A percentile compares a stretch with the other conserved stretches of the same genome.
Conservation (phyloP, 805 yeast species). For the Torulaspora indica region DNA sequence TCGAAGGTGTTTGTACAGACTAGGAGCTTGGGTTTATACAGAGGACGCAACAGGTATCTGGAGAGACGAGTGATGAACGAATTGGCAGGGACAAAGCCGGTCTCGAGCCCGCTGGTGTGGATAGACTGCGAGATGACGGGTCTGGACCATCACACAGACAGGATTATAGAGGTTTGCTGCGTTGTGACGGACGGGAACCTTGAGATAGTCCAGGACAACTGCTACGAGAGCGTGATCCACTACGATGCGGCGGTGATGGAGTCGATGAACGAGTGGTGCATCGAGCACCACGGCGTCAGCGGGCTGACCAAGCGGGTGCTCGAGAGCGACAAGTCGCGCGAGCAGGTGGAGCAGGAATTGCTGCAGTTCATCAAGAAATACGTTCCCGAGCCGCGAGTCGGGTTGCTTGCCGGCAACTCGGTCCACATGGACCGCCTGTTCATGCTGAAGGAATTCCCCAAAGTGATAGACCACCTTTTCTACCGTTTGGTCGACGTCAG, state of each 20-base stretch:
- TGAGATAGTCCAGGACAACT: constrained; percentile 51
- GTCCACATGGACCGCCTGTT: constrained; percentile 88
- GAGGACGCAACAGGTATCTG: constrained; percentile 6
- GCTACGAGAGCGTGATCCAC: constrained; percentile 79
- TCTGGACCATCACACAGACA: constrained; percentile 69
- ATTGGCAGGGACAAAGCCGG: not conserved
- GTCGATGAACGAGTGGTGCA: constrained; percentile 85
- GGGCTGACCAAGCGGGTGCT: constrained; percentile 77
- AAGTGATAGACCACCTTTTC: constrained; percentile 52
- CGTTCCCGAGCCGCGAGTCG: constrained; percentile 50
- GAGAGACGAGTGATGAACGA: constrained; percentile 3
- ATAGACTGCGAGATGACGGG: constrained; percentile 99
- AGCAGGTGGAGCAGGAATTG: constrained; percentile 62
- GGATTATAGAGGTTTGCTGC: constrained; percentile 88
- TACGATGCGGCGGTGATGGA: constrained; percentile 58
- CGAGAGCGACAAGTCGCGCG: constrained; percentile 47
- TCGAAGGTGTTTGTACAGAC: not conserved
- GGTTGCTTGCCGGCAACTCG: constrained; percentile 84
- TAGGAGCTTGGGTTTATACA: not conserved
- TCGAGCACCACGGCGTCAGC: constrained; percentile 65
- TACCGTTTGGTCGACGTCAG: constrained; percentile 90
- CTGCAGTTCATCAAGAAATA: constrained; percentile 53
- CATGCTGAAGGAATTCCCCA: constrained; percentile 78
- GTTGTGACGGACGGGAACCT: constrained; percentile 80
- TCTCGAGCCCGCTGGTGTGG: constrained; percentile 68